phyloP scores from a whole-genome alignment of 2,329 filamentous ascomycete genomes.

The Pestalotiopsis sp. region DNA sequence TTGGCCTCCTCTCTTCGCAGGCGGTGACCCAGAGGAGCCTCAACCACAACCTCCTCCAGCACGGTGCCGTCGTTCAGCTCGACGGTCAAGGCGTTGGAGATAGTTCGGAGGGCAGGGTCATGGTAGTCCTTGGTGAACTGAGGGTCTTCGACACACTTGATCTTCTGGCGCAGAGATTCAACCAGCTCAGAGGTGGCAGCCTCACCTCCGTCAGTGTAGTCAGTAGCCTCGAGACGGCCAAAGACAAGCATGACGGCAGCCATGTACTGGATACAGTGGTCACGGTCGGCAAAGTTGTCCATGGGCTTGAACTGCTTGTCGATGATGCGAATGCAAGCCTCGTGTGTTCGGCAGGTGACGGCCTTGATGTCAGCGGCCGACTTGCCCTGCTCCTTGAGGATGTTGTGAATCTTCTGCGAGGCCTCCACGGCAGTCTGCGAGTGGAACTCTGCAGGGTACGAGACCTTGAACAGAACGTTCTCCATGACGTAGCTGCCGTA shows the following conservation, averaged over 20 bases:
- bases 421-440: conserved; percentile 98
- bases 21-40: conserved; percentile 92
- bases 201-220: conserved; percentile 92
- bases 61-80: conserved; percentile 93
- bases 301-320: conserved; percentile 99
- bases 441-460: conserved; percentile 98
- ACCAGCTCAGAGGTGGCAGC: conserved; percentile 88
- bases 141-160: conserved; percentile 94
- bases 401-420: conserved; percentile 82
- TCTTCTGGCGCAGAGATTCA: conserved; percentile 89
- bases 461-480: conserved; percentile 99
- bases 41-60: conserved; percentile 86
- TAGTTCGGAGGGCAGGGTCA: conserved; percentile 88
- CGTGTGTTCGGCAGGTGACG: conserved; percentile 93
- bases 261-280: conserved; percentile 99
- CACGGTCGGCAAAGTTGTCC: conserved; percentile 99
- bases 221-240: conserved; percentile 87
- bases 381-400: conserved; percentile 84
- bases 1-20: conserved; percentile 94
- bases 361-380: conserved; percentile 90
- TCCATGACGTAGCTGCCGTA: conserved; percentile 99
- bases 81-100: conserved; percentile 95
- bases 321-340: conserved; percentile 98
- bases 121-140: conserved; percentile 97
- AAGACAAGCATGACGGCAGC: conserved; percentile 93